Base-by-base conservation (phyloP, 176 grass and related monocot genomes). In the sorghum (Sorghum bicolor) region DNA sequence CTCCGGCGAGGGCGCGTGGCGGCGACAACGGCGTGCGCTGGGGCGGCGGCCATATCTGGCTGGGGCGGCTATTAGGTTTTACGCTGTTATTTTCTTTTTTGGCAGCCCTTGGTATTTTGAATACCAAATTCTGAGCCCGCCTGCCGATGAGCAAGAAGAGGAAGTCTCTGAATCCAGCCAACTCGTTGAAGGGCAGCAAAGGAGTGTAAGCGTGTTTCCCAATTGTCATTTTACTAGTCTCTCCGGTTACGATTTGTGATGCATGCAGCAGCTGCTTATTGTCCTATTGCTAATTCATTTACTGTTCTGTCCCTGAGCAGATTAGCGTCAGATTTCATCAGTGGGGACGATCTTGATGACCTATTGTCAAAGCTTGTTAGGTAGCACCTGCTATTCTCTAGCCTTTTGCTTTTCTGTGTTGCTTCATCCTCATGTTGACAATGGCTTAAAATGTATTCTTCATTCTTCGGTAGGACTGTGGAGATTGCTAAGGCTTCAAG, bases 401-500 rank as follows among this genome's bases (percentile, higher is more conserved):
- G 5, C 11, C 16, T 41, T 71, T 52, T 26, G n/a, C 33, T 43
- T 80, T 12, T 30, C 41, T 0, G 4, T 70, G 36, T 34, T 77
- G 67, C 26, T 67, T 85, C 6, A 77, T 81, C 38, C 14, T 81
- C 33, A 84, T 39, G 40, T 68, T 64, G 74, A 47, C 6, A 25
- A 50, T 4, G 44, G 11, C 19, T 0, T 13, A 38, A 50, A 13
- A 25, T 31, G 17, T 45, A 70, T 58, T 87, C 14, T 71, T 85
- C 33, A 50, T 34, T 66, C 30, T 30, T 71, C 6, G 82, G 22
- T 80, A 98, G 93, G 83, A 87, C 89, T 4, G 84, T 95, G n/a
- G 93, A 95, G 83, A 43, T 85, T 82, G 89, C 91, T 50, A 94
- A 94, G 58, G 55, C 83, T 92, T 98, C 83, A 16, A 93, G 83